Conservation (phyloP, 352 stramenopile genomes). For the Globisporangium paroecandrum region DNA sequence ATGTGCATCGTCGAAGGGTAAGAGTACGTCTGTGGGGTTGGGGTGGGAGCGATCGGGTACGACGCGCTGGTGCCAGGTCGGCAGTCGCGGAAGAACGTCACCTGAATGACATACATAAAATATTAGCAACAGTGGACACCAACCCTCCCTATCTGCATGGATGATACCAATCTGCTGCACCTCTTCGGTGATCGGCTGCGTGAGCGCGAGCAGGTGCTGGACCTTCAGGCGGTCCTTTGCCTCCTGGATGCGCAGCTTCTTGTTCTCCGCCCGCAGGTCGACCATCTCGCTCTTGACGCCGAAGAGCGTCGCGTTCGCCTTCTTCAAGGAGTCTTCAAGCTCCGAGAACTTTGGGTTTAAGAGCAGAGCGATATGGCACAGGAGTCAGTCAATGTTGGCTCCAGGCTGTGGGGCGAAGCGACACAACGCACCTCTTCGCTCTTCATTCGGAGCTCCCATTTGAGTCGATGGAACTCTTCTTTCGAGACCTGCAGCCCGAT, state of each 20-base stretch:
- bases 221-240: conserved; percentile 74
- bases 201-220: conserved; percentile 76
- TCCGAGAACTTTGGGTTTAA: conserved; percentile 32
- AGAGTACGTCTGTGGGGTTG: conserved; percentile 37
- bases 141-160: neutral
- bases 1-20: conserved; percentile 81
- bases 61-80: conserved; percentile 45
- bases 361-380: neutral
- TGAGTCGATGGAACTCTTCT: conserved; percentile 65
- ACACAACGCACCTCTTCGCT: conserved; percentile 50
- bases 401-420: no score
- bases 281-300: conserved; percentile 62
- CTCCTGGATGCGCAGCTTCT: conserved; percentile 70
- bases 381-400: neutral
- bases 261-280: conserved; percentile 59
- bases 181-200: conserved; percentile 78
- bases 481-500: conserved; percentile 48
- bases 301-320: conserved; percentile 57
- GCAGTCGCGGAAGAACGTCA: conserved; percentile 77
- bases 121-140: neutral
- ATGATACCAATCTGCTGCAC: conserved; percentile 11
- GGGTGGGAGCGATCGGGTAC: conserved; percentile 34
- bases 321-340: conserved; percentile 50
- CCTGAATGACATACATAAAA: conserved; percentile 18
- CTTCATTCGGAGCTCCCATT: conserved; percentile 67